phyloP scores from a whole-genome alignment of 2,329 filamentous ascomycete genomes.

The Fusarium sp. region DNA sequence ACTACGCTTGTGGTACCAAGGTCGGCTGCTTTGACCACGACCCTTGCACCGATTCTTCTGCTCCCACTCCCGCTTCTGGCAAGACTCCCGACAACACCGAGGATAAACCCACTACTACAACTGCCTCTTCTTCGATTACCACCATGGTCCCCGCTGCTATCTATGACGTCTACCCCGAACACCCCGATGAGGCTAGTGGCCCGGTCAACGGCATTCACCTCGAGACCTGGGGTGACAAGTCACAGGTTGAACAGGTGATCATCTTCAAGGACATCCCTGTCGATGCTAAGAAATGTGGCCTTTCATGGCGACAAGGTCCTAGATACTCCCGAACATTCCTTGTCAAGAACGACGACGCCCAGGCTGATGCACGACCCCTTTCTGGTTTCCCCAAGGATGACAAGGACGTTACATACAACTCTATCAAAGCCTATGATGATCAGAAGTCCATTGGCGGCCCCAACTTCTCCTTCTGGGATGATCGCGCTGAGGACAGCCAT shows the following conservation, averaged over 20 bases:
- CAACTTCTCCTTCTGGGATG: constrained; percentile 49
- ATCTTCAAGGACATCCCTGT: constrained; percentile 49
- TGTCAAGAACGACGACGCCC: constrained; percentile 46
- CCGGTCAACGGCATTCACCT: constrained; percentile 31
- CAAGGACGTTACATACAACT: constrained; percentile 35
- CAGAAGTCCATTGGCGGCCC: constrained; percentile 26
- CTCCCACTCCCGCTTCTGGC: neutral
- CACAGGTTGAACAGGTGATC: constrained; percentile 46
- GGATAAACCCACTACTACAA: neutral
- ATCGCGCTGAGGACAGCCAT: constrained; percentile 25
- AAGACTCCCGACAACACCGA: neutral
- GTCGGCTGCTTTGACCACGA: constrained; percentile 15
- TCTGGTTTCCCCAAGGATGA: constrained; percentile 36
- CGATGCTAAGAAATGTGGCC: constrained; percentile 41
- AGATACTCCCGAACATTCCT: constrained; percentile 52
- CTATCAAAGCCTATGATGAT: constrained; percentile 40
- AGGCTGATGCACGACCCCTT: constrained; percentile 39
- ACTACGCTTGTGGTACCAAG: neutral
- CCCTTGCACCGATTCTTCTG: neutral
- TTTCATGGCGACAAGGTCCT: constrained; percentile 50
- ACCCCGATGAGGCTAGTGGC: constrained; percentile 22
- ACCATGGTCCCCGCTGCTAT: neutral
- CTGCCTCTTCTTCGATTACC: neutral
- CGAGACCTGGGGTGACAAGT: constrained; percentile 37
- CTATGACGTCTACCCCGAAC: constrained; percentile 32